Evolutionary conservation across 192 early-diverging fungal genomes (phyloP).

Genomic region (Coemansia biformis): DNA sequence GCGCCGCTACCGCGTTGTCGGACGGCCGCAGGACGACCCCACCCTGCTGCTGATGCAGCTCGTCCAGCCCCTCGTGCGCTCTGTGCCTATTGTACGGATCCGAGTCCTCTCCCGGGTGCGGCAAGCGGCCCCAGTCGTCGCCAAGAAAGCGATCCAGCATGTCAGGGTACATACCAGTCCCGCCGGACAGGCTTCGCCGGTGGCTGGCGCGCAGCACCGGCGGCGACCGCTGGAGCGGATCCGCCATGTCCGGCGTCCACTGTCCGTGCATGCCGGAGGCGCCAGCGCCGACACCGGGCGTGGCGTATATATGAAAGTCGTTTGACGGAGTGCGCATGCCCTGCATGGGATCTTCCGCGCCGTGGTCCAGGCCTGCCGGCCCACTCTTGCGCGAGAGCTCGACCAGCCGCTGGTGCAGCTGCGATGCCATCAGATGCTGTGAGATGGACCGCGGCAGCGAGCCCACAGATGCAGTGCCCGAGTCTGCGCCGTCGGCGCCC

Average conservation of each 20-base stretch:
- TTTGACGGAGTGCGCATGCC: background rate
- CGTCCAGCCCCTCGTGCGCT: slow-evolving; percentile 11
- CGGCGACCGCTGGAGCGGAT: background rate
- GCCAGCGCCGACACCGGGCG: too few species aligned
- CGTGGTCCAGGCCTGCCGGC: background rate
- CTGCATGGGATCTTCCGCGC: background rate
- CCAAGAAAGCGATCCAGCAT: slow-evolving; percentile 31
- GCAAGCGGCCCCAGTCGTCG: slow-evolving; percentile 47
- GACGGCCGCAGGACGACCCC: slow-evolving; percentile 65
- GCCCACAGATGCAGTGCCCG: slow-evolving; percentile 23
- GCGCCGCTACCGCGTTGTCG: slow-evolving; percentile 76
- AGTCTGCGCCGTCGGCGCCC: slow-evolving; percentile 4
- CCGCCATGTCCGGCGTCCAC: too few species aligned
- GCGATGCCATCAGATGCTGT: slow-evolving; percentile 38
- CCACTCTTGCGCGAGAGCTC: slow-evolving; percentile 22
- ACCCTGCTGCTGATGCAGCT: slow-evolving; percentile 13
- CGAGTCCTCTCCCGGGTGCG: slow-evolving; percentile 22
- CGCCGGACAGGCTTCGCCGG: background rate
- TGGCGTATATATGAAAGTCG: background rate
- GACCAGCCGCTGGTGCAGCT: slow-evolving; percentile 39
- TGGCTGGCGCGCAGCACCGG: background rate
- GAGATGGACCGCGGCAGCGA: slow-evolving; percentile 21
- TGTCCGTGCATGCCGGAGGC: background rate
- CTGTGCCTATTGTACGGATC: slow-evolving; percentile 7
- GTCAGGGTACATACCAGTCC: slow-evolving; percentile 27